A percentile compares a stretch with the other conserved stretches of the same genome.
These are phyloP conservation scores for Nemania serpens DNA, from an alignment of 2,329 filamentous ascomycete species.

Conservation along the genomic window DNA sequence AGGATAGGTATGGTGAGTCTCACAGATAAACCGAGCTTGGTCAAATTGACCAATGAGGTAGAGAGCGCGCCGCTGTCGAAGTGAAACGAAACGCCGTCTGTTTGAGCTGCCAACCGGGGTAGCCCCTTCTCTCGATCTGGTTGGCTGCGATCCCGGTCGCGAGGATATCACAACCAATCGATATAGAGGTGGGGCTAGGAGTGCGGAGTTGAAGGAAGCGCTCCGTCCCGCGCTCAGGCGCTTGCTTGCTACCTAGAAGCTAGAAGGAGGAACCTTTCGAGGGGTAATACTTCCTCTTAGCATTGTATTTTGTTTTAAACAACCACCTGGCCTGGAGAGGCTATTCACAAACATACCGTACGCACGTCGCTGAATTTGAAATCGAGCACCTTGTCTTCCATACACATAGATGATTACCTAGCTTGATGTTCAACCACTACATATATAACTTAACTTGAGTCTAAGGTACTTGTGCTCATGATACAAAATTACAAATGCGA, in stretches of 20 bases:
- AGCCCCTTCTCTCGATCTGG: constrained; percentile 21
- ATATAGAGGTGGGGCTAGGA: neutral
- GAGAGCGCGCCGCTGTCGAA: constrained; percentile 18
- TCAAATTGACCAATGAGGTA: constrained; percentile 22
- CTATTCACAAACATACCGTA: no score
- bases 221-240: constrained; percentile 6
- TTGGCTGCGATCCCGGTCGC: constrained; percentile 24
- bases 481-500: no score
- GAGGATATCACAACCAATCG: constrained; percentile 16
- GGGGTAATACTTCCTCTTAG: no score
- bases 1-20: constrained; percentile 11
- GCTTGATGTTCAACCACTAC: no score
- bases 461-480: no score
- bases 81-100: constrained; percentile 38
- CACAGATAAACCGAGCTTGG: constrained; percentile 18
- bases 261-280: no score
- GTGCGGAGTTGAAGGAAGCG: constrained; percentile 1
- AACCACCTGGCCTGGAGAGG: no score
- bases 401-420: no score
- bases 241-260: neutral
- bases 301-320: no score
- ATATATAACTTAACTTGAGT: no score
- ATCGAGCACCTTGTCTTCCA: no score
- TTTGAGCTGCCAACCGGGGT: constrained; percentile 35
- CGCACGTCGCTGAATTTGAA: no score